Base-by-base conservation (phyloP, 768 basidiomycete genomes). In the Tubosaeta brunneosetosa region DNA sequence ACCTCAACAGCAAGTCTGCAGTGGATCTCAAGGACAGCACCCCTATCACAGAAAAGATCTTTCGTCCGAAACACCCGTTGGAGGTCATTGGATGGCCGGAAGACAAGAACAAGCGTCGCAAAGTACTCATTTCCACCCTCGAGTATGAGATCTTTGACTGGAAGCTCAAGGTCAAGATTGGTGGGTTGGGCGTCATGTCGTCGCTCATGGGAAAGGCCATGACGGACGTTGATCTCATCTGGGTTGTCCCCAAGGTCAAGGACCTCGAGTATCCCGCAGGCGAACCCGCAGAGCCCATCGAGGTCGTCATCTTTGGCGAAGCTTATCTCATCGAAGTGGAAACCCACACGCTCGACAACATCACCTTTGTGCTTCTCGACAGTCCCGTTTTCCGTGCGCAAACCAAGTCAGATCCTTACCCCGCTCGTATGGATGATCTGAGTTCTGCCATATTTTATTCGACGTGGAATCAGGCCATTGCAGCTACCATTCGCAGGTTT, bases 131-230 rank as follows among this genome's bases (percentile, higher is more conserved):
- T 55, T 75, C 94, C 16, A 95, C 94, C 0, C 78, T 97, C 47
- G 94, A 97, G 71, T 97, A 97, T 71, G 94, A 97, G 69, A 89
- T 97, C 65, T 84, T 97, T 63, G 94, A 95, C 65, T 97, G 94
- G 93, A 94, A 94, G 72, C 71, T 94, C 56, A 97, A 97, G 71
- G 94, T 97, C 76, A 95, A 95, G 77, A 95, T 95, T 58, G 94
- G 94, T 73, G 94, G 94, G 71, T 78, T 97, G 17, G 94, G 94
- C 77, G 94, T 95, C 74, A 97, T 97, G 94, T 95, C 94, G 3
- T 86, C 86, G 70, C 76, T 97, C 33, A 97, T 97, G 94, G 94
- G 94, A 57, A 97, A 95, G 70, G 93, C 94, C 6, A 97, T 97
- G 94, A 90, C 88, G 44, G 94, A 97, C 65, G 94, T 95, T 49